phyloP scores from a whole-genome alignment of 768 basidiomycete genomes.

The Termitomyces heimii region DNA sequence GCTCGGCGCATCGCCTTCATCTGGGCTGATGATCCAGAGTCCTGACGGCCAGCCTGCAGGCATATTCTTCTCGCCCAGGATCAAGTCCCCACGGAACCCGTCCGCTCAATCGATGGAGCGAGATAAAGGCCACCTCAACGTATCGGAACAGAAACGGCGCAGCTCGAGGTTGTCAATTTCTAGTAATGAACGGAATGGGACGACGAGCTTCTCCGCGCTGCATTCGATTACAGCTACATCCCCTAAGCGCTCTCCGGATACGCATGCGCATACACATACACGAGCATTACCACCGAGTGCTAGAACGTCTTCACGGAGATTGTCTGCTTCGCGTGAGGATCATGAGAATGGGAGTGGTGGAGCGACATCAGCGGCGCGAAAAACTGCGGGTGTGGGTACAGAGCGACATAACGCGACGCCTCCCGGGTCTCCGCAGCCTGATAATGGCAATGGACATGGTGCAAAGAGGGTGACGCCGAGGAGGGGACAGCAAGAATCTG shows the following conservation, averaged over 20 bases:
- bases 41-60: constrained; percentile 94
- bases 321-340: constrained; percentile 2
- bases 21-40: constrained; percentile 86
- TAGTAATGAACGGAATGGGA: constrained; percentile 8
- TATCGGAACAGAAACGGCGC: constrained; percentile 19
- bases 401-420: constrained; percentile 8
- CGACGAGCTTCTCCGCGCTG: constrained; percentile 27
- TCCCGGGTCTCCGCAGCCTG: constrained; percentile 9
- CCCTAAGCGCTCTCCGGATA: constrained; percentile 5
- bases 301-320: constrained; percentile 4
- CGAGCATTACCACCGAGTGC: not conserved
- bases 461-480: constrained; percentile 4
- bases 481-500: constrained; percentile 4
- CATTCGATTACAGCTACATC: constrained; percentile 18
- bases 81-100: constrained; percentile 28
- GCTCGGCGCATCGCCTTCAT: constrained; percentile 71
- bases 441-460: not conserved
- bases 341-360: not conserved
- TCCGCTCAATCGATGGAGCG: constrained; percentile 40
- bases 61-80: constrained; percentile 88
- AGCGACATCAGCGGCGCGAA: not conserved
- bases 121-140: constrained; percentile 26
- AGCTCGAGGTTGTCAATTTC: constrained; percentile 19
- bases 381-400: not conserved
- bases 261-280: not conserved